Base-by-base conservation (phyloP, 75 land plant species). In the Selaginella tamariscina region DNA sequence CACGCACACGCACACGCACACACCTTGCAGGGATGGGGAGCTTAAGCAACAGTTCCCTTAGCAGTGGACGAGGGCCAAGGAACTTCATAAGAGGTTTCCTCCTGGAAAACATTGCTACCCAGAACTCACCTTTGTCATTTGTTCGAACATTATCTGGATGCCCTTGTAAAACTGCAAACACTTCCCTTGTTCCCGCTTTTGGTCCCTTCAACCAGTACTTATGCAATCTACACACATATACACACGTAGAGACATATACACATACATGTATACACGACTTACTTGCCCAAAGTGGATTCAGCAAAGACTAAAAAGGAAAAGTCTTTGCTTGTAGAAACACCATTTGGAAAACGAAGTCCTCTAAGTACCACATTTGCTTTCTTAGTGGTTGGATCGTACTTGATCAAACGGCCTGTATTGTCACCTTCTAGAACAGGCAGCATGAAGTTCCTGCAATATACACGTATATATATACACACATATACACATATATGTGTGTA, bases 181-280 rank as follows among this genome's bases (percentile, higher is more conserved):
- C 8, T n/a, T 59, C 62, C 21, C 8, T 5, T 8, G 62, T 59
- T 59, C 91, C 97, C 29, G 85, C 81, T 54, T 82, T 87, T 5
- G 83, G 85, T 2, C 98, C 98, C 69, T 82, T 94, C 77, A 90
- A 31, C 98, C 98, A 94, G 56, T 83, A 71, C 71, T 76, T 83
- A 55, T 31, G 31, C 31, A 94, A 68, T 75, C 98, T 93, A 15
- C 11, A 39, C 15, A 5, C 5, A 39, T 5, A 15, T 15, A 39
- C 5, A 39, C 11, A 5, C 15, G 49, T 39, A 39, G 49, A 39
- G 49, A 39, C 11, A 5, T 39, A 39, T 5, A 39, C 15, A 39
- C 11, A 39, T 39, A 39, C 11, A 39, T 31, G 32, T 33, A 32
- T 32, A 0, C 31, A 63, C 26, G 0, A 71, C 54, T 68, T 33